Evolutionary conservation across 75 land plant species (phyloP).

Genomic region (Pinus albicaulis): DNA sequence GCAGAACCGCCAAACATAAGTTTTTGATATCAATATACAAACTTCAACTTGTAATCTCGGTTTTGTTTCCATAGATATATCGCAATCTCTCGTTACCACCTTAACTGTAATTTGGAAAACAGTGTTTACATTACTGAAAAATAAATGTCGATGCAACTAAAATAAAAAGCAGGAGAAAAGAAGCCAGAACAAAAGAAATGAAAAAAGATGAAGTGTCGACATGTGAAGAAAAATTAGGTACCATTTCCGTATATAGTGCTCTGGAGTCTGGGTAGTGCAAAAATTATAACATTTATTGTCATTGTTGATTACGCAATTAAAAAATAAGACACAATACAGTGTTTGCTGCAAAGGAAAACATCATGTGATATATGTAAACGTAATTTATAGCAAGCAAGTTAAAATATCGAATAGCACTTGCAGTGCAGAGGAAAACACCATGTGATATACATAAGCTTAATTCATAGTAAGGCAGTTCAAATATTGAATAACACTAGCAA

Average conservation of each 20-base stretch:
- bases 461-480: background rate
- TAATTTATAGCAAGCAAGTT: background rate
- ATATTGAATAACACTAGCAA: background rate
- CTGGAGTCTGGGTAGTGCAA: background rate
- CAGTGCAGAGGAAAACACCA: background rate
- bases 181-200: background rate
- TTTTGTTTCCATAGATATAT: no score
- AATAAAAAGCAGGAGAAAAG: background rate
- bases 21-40: no score
- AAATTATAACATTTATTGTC: background rate
- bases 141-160: background rate
- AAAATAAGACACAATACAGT: background rate
- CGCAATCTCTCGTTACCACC: no score
- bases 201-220: background rate
- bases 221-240: background rate
- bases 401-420: background rate
- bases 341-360: background rate
- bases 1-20: no score
- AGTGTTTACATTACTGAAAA: background rate
- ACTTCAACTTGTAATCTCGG: no score
- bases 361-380: background rate
- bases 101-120: background rate
- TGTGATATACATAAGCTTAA: background rate
- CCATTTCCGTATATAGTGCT: background rate
- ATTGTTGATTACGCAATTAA: background rate